Percentiles rank a stretch among this genome's conserved stretches.
Conservation (phyloP, 257 asterid species). For the Solanum virginianum region DNA sequence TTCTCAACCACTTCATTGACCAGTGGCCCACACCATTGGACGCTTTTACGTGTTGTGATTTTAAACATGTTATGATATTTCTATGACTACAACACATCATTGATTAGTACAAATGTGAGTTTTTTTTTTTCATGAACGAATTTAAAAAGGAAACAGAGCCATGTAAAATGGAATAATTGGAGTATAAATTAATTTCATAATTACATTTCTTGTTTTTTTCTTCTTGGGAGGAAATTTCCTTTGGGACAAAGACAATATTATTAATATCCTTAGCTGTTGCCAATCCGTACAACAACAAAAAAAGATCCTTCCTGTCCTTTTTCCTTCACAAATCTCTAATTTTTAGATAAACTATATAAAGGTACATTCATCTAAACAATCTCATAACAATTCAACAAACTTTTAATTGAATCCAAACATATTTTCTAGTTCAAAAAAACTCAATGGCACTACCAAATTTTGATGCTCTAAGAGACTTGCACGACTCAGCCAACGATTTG, state of each 20-base stretch:
- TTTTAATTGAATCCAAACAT: neutral
- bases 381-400: neutral
- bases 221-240: neutral
- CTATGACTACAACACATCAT: neutral
- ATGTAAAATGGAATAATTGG: neutral
- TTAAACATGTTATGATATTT: neutral
- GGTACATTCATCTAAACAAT: neutral
- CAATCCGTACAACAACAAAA: slow-evolving; percentile 29
- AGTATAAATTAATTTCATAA: neutral
- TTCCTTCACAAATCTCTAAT: slow-evolving; percentile 15
- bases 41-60: neutral
- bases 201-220: neutral
- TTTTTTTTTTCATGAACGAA: neutral
- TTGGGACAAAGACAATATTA: neutral
- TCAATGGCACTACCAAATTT: slow-evolving; percentile 31
- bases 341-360: neutral
- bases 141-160: neutral
- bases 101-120: neutral
- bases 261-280: slow-evolving; percentile 13
- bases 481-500: slow-evolving; percentile 51
- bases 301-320: slow-evolving; percentile 33
- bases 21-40: too few relatives aligned
- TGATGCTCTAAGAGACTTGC: slow-evolving; percentile 44
- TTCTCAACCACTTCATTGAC: too few relatives aligned
- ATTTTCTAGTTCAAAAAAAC: neutral